Percentiles rank a stretch among this genome's conserved stretches.
phyloP scores from a whole-genome alignment of 805 yeast species.

The Saccharomycopsis lassenensis region DNA sequence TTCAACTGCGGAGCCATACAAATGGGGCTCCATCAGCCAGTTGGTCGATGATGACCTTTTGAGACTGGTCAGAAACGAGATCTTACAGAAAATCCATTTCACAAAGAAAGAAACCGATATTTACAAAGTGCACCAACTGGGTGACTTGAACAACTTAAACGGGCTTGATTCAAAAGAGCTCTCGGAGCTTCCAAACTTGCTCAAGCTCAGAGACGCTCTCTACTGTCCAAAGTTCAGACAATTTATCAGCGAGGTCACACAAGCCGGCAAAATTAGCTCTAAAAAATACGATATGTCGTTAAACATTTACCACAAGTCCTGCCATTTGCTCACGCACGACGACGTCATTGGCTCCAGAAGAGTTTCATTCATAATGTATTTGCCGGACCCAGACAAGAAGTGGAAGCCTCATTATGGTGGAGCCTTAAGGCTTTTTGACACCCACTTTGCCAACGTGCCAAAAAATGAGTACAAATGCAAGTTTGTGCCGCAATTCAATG shows the following conservation, averaged over 20 bases:
- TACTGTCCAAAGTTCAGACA: constrained; percentile 82
- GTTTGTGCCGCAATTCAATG: constrained; percentile 88
- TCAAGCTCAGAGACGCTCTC: constrained; percentile 72
- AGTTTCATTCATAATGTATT: constrained; percentile 81
- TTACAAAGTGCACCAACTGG: constrained; percentile 84
- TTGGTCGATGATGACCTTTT: constrained; percentile 69
- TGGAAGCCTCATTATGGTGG: constrained; percentile 97
- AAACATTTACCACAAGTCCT: constrained; percentile 83
- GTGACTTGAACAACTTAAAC: constrained; percentile 82
- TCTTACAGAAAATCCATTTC: constrained; percentile 73
- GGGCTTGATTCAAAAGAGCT: constrained; percentile 74
- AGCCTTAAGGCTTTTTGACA: constrained; percentile 74
- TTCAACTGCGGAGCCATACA: constrained; percentile 58
- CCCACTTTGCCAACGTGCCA: constrained; percentile 84
- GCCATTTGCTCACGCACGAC: constrained; percentile 91
- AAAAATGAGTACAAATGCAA: constrained; percentile 57
- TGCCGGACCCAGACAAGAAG: constrained; percentile 80
- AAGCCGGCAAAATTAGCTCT: constrained; percentile 87
- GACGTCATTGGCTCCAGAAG: constrained; percentile 95
- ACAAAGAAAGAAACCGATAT: constrained; percentile 96
- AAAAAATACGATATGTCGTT: constrained; percentile 83
- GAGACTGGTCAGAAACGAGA: constrained; percentile 74
- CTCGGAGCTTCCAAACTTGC: constrained; percentile 61
- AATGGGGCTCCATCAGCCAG: constrained; percentile 77
- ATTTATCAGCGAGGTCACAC: constrained; percentile 63